These are phyloP conservation scores for Ophiosphaerella narmari DNA, from an alignment of 2,329 filamentous ascomycete species.

Conservation along the genomic window DNA sequence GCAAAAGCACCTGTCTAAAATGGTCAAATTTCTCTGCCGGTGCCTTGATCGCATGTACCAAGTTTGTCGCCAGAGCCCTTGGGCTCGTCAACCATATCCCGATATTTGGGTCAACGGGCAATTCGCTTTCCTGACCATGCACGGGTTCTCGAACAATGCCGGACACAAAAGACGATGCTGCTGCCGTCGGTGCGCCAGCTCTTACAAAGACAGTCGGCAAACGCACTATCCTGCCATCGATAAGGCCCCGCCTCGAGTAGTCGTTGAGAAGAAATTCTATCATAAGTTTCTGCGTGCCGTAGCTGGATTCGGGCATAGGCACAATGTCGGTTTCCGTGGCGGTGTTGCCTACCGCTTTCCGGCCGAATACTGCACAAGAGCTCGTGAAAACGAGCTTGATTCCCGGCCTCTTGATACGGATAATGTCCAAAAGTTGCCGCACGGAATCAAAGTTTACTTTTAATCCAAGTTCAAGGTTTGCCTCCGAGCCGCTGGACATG, in stretches of 20 bases:
- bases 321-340: constrained; percentile 51
- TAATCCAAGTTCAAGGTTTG: constrained; percentile 63
- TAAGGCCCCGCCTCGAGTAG: constrained; percentile 62
- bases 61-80: constrained; percentile 58
- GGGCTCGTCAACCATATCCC: constrained; percentile 64
- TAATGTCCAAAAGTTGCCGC: constrained; percentile 58
- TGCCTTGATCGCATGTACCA: constrained; percentile 58
- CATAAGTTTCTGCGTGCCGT: constrained; percentile 67
- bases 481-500: constrained; percentile 68
- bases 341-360: constrained; percentile 55
- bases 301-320: constrained; percentile 65
- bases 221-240: constrained; percentile 63
- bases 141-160: constrained; percentile 69
- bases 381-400: constrained; percentile 65
- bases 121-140: constrained; percentile 55
- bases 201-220: constrained; percentile 67
- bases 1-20: constrained; percentile 58
- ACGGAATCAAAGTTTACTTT: constrained; percentile 66
- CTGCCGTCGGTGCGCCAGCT: constrained; percentile 63
- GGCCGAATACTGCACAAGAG: constrained; percentile 67
- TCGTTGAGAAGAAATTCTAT: constrained; percentile 67
- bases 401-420: constrained; percentile 56
- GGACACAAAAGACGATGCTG: constrained; percentile 66
- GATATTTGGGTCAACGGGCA: constrained; percentile 58
- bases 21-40: constrained; percentile 57